A percentile compares a stretch with the other conserved stretches of the same genome.
Evolutionary conservation across 164 flowering plant species (phyloP).

Genomic region (Malania oleifera): DNA sequence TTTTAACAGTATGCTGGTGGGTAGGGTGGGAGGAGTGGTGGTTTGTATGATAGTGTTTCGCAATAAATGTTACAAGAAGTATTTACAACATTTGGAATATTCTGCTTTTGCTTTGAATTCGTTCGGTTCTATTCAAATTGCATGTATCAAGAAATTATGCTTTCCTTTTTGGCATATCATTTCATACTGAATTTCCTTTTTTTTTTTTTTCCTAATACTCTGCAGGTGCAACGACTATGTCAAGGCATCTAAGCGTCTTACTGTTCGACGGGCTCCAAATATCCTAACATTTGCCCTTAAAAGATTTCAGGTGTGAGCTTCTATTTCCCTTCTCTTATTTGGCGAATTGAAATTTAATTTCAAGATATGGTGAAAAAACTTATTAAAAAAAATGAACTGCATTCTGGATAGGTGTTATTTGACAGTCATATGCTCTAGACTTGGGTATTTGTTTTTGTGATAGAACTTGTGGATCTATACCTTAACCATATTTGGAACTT

Average conservation of each 20-base stretch:
- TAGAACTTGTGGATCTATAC: not conserved
- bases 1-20: no score
- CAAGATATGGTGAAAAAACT: not conserved
- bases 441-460: not conserved
- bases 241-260: constrained; percentile 84
- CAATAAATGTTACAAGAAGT: no score
- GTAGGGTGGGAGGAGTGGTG: no score
- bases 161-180: not conserved
- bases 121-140: not conserved
- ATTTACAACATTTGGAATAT: no score
- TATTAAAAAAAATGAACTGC: not conserved
- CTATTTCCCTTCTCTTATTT: not conserved
- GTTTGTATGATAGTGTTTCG: no score
- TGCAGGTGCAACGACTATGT: constrained; percentile 92
- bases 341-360: not conserved
- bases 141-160: not conserved
- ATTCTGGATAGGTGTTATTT: not conserved
- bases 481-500: no score
- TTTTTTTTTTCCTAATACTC: constrained; percentile 12
- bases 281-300: constrained; percentile 91
- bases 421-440: not conserved
- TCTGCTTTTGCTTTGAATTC: not conserved
- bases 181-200: constrained; percentile 4
- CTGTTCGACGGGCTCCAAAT: constrained; percentile 69
- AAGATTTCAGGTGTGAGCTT: constrained; percentile 77